Base-by-base conservation (phyloP, 176 grass and related monocot genomes). In the Phragmites australis region DNA sequence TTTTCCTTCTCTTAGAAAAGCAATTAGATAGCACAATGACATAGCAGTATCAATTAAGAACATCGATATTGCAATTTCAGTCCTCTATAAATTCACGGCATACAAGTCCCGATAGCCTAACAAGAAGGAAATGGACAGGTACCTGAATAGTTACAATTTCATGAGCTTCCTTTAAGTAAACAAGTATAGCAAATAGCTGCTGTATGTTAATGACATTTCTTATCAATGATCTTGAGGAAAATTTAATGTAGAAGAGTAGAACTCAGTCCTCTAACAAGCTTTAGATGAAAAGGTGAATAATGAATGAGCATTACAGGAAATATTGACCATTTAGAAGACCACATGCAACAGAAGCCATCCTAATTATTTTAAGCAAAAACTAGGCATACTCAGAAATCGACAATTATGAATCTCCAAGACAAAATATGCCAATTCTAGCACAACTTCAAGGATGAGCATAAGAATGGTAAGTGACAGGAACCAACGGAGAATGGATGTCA, bases 1-100 rank as follows among this genome's bases (percentile, higher is more conserved):
- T 71, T 54, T n/a, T n/a, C n/a, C 50, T 80, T 72, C 6, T 26
- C 48, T 74, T 57, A 16, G 4, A 87, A 76, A 81, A 68, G 39
- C 14, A 60, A 76, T 51, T 69, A 62, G 19, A 21, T 25, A 74
- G 60, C 58, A 74, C 4, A 25, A 30, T 67, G 56, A 47, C 9
- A 37, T 10, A 32, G 12, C 65, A 79, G 60, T 65, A 58, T 80
- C 47, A 75, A 67, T 46, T 21, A 19, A 59, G n/a, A 74, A 31
- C 32, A 43, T 71, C 7, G 70, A 75, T 59, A 10, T 60, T 48
- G 16, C 48, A 65, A 78, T 65, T 65, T 29, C 45, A 78, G 16
- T 9, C 49, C 44, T 48, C 54, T 8, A 66, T 59, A 60, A 70
- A 44, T 49, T 83, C 40, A 88, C n/a, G 9, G 17, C 73, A 71